Evolutionary conservation across 768 basidiomycete species (phyloP).

Genomic region (Tephrocybe sp.): DNA sequence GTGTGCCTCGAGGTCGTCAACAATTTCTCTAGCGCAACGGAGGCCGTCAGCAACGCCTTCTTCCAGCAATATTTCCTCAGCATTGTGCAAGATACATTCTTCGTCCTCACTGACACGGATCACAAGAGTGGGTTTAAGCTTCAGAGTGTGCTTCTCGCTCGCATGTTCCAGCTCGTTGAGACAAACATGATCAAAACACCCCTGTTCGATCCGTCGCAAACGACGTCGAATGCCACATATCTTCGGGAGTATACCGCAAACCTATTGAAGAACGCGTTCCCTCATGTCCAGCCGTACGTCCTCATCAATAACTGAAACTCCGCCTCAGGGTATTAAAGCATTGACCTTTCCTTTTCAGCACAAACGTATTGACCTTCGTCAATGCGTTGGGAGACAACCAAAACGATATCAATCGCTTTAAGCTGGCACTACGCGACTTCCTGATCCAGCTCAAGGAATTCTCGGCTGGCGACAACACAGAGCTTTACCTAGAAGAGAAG

Average conservation of each 20-base stretch:
- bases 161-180: constrained; percentile 92
- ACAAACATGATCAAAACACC: constrained; percentile 77
- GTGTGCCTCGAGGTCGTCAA: constrained; percentile 94
- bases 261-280: constrained; percentile 86
- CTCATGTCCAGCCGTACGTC: constrained; percentile 83
- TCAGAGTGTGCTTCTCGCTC: constrained; percentile 88
- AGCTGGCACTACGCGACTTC: constrained; percentile 93
- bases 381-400: constrained; percentile 68
- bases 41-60: constrained; percentile 84
- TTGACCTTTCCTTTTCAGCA: constrained; percentile 35
- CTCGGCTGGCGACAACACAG: constrained; percentile 85
- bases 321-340: no score
- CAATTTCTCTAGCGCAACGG: constrained; percentile 81
- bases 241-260: constrained; percentile 85
- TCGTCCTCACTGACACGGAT: constrained; percentile 95
- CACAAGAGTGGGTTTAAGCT: constrained; percentile 99
- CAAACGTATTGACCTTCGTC: constrained; percentile 74
- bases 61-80: constrained; percentile 96
- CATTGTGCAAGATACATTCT: constrained; percentile 95
- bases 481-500: constrained; percentile 92
- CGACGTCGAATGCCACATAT: constrained; percentile 76
- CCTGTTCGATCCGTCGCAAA: constrained; percentile 77
- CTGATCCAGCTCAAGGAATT: constrained; percentile 98
- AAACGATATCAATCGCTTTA: constrained; percentile 87
- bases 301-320: constrained; percentile 9